Conservation (phyloP, 2,329 filamentous ascomycete species). For the Aspergillus chevalieri region DNA sequence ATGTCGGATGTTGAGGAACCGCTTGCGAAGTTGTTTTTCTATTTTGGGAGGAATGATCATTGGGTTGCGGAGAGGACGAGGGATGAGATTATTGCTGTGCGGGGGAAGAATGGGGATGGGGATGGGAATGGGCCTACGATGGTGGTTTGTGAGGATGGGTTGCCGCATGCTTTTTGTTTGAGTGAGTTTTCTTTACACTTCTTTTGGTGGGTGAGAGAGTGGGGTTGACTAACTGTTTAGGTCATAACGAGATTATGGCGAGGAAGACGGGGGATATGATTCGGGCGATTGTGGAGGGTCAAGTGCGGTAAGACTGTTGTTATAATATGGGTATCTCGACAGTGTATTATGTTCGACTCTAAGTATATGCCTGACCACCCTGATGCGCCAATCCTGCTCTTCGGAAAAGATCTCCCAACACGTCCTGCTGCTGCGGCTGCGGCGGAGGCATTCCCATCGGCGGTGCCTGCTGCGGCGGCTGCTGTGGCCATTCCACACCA, state of each 20-base stretch:
- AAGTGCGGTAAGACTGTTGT: background rate
- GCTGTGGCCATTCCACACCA: constrained; percentile 10
- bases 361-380: constrained; percentile 11
- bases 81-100: constrained; percentile 47
- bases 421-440: constrained; percentile 23
- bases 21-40: constrained; percentile 48
- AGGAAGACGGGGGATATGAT: constrained; percentile 47
- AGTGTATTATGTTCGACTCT: constrained; percentile 2
- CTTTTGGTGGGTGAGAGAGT: background rate
- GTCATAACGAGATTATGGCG: constrained; percentile 45
- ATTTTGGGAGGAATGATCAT: constrained; percentile 55
- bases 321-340: constrained; percentile 18
- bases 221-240: constrained; percentile 15
- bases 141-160: constrained; percentile 49
- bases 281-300: constrained; percentile 29
- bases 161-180: constrained; percentile 57
- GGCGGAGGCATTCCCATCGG: constrained; percentile 7
- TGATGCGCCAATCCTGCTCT: constrained; percentile 35
- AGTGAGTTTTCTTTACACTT: constrained; percentile 32
- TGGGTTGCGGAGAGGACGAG: constrained; percentile 56
- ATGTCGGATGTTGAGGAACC: constrained; percentile 28
- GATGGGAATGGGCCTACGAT: constrained; percentile 42
- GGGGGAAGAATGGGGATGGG: constrained; percentile 27
- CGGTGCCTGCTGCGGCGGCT: constrained; percentile 12
- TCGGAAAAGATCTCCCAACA: constrained; percentile 39